phyloP scores from a whole-genome alignment of 768 basidiomycete species.

The Leucocoprinus sp. region DNA sequence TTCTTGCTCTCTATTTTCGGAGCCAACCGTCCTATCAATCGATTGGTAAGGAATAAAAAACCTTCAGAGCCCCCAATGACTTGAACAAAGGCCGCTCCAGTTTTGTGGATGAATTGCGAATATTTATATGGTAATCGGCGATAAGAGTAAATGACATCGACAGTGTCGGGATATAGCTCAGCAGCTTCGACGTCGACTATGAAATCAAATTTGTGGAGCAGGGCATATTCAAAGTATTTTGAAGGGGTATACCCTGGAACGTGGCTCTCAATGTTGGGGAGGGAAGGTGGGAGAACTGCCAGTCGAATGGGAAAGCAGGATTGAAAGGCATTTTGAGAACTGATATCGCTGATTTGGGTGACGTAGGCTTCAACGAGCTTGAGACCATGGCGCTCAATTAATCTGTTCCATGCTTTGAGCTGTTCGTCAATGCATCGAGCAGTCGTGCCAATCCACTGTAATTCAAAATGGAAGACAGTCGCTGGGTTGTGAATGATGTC shows the following conservation, averaged over 20 bases:
- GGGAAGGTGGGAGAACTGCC: slow-evolving; percentile 63
- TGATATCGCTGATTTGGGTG: slow-evolving; percentile 82
- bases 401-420: slow-evolving; percentile 70
- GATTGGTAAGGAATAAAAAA: slow-evolving; percentile 85
- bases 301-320: slow-evolving; percentile 80
- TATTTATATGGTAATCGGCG: slow-evolving; percentile 68
- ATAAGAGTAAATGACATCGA: slow-evolving; percentile 88
- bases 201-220: slow-evolving; percentile 72
- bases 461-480: slow-evolving; percentile 95
- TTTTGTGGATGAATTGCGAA: slow-evolving; percentile 88
- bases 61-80: slow-evolving; percentile 73
- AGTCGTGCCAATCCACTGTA: slow-evolving; percentile 95
- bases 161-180: slow-evolving; percentile 65
- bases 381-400: slow-evolving; percentile 83
- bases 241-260: slow-evolving; percentile 58
- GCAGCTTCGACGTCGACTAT: slow-evolving; percentile 79
- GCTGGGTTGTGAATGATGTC: slow-evolving; percentile 92
- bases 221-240: slow-evolving; percentile 76
- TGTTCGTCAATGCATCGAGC: slow-evolving; percentile 87
- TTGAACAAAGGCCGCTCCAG: slow-evolving; percentile 87
- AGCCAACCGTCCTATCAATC: slow-evolving; percentile 67
- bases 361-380: slow-evolving; percentile 92
- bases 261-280: slow-evolving; percentile 58
- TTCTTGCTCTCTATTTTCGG: slow-evolving; percentile 47
- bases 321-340: slow-evolving; percentile 82